These are phyloP conservation scores for Malassezia psittaci DNA, from an alignment of 1,284 basidiomycete genomes.

Conservation along the genomic window DNA sequence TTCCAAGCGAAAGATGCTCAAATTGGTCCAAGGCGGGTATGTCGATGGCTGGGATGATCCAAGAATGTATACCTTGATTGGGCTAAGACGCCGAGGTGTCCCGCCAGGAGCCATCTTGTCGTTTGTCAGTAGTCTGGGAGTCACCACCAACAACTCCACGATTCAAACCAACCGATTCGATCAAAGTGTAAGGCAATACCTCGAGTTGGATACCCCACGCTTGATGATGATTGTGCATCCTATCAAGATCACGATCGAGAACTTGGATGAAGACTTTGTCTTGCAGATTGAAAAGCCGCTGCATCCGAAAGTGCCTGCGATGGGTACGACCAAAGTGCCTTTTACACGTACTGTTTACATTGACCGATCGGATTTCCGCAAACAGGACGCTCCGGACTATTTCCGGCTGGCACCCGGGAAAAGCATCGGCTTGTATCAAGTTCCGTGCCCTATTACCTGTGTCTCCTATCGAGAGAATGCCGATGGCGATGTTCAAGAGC, in stretches of 20 bases:
- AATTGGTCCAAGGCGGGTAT: constrained; percentile 71
- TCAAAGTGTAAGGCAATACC: constrained; percentile 72
- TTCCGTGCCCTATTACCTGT: constrained; percentile 89
- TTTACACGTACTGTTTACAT: constrained; percentile 88
- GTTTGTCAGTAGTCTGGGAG: constrained; percentile 85
- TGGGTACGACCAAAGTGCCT: constrained; percentile 72
- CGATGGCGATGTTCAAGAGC: constrained; percentile 59
- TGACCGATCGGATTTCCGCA: constrained; percentile 84
- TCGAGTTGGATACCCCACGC: constrained; percentile 78
- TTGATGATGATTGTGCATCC: constrained; percentile 87
- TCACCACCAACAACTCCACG: constrained; percentile 69
- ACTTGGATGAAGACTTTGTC: constrained; percentile 75
- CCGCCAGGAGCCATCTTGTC: constrained; percentile 88
- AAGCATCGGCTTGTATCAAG: constrained; percentile 90
- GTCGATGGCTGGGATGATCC: constrained; percentile 97
- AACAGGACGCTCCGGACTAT: constrained; percentile 85
- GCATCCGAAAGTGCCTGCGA: constrained; percentile 83
- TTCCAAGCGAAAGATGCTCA: constrained; percentile 90
- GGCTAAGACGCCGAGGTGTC: constrained; percentile 81
- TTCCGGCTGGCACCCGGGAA: constrained; percentile 95
- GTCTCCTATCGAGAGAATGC: constrained; percentile 69
- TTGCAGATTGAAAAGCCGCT: constrained; percentile 78
- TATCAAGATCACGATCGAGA: constrained; percentile 73
- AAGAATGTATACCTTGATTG: constrained; percentile 92
- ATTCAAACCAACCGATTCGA: constrained; percentile 86